Percentiles rank a stretch among this genome's conserved stretches.
phyloP scores from a whole-genome alignment of 2,329 filamentous ascomycete species.

The Passalora sequoiae region DNA sequence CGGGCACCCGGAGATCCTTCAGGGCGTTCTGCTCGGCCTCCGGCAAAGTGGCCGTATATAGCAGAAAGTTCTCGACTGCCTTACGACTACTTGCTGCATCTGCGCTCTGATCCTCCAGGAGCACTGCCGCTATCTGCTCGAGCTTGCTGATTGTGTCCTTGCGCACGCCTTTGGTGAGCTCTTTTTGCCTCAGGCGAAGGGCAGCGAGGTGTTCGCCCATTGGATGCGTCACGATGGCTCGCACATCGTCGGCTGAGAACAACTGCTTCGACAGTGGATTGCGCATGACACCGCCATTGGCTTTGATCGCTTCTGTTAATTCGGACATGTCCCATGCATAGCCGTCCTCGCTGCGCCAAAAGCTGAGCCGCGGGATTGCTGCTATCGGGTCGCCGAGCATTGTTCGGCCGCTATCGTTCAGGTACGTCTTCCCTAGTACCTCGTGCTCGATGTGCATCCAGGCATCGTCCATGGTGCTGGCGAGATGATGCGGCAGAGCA shows the following conservation, averaged over 20 bases:
- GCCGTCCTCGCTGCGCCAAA: constrained; percentile 8
- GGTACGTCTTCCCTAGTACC: constrained; percentile 7
- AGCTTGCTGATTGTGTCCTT: constrained; percentile 4
- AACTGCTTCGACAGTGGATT: constrained; percentile 9
- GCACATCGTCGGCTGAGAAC: constrained; percentile 6
- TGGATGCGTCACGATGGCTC: constrained; percentile 7
- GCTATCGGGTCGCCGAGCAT: constrained; percentile 8
- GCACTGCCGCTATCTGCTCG: constrained; percentile 5
- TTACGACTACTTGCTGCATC: constrained; percentile 4
- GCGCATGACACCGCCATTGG: constrained; percentile 9
- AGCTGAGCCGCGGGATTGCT: neutral
- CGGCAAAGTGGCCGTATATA: constrained; percentile 5
- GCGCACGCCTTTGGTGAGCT: constrained; percentile 7
- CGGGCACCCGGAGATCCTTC: constrained; percentile 6
- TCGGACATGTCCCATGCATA: constrained; percentile 13
- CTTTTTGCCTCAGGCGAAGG: constrained; percentile 4
- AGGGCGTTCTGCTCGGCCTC: constrained; percentile 6
- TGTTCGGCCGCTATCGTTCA: constrained; percentile 1
- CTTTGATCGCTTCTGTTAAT: constrained; percentile 6
- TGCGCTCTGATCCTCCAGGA: constrained; percentile 7
- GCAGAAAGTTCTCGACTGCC: constrained; percentile 7
- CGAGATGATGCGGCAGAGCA: neutral
- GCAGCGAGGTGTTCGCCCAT: constrained; percentile 1
- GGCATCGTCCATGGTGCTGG: neutral
- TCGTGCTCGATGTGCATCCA: constrained; percentile 12